Base-by-base conservation (phyloP, 1,139 yeast genomes). In the Taphrina deformans region DNA sequence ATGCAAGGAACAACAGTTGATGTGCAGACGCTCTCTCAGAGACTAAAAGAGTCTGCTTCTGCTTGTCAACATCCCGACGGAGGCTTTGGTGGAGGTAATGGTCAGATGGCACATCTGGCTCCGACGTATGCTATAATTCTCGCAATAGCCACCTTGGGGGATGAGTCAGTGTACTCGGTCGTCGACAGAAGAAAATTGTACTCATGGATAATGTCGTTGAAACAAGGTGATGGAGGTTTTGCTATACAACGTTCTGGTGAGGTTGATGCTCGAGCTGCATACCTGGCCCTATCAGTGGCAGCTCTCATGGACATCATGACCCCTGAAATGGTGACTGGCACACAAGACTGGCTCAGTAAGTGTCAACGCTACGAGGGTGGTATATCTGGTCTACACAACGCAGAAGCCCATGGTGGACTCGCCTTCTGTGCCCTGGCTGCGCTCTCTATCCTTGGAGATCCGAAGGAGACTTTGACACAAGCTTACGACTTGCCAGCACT, bases 321-420 rank as follows among this genome's bases (percentile, higher is more conserved):
- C 0, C 84, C 82, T 0, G 88, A 87, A 67, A 76, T 93, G n/a
- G 70, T 76, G 0, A 77, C 77, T 14, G 83, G 83, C 12, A 81
- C 85, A 0, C 79, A 79, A 0, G 81, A 80, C 10, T 93, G 92
- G 86, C 71, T 93, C n/a, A 71, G 77, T 0, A 70, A 73, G 10
- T 90, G 97, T 71, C 99, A 93, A 75, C 88, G 96, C 0, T 92
- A 83, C 75, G 99, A 95, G 76, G 99, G 99, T 26, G 99, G 99
- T 0, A 89, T 92, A 76, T 89, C 93, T 1, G 96, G 96, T 0
- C 79, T 80, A 10, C 92, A 96, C 0, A 78, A 77, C 9, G 86
- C 89, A 61, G 99, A 95, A 75, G 98, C 98, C 0, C 99, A 95
- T 74, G 99, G 98, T 1, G 99, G 99, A 0, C 93, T 93, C 74